Evolutionary conservation across 139 green algal species (phyloP).

Genomic region (Zygnema circumcarinatum): DNA sequence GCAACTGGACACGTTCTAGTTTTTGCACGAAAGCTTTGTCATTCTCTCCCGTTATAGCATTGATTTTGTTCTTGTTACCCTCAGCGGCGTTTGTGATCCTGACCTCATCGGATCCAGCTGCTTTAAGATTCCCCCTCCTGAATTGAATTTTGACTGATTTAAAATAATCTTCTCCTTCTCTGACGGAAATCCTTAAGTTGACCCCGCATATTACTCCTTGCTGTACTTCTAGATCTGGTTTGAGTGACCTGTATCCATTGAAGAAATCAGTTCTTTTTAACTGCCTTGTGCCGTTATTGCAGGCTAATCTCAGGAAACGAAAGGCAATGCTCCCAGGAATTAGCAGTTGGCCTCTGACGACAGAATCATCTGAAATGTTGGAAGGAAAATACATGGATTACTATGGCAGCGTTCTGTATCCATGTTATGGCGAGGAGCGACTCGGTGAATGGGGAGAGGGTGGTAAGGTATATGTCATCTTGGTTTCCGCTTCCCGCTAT

Average conservation of each 20-base stretch:
- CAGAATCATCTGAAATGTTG: too few species aligned
- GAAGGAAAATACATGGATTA: background rate
- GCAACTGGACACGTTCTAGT: too few species aligned
- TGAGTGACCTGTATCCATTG: background rate
- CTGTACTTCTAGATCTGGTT: background rate
- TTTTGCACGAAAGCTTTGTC: too few species aligned
- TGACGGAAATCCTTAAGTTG: background rate
- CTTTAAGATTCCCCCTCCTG: too few species aligned
- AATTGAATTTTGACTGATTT: background rate
- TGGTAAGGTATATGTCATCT: background rate
- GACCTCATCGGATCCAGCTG: too few species aligned
- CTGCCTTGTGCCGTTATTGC: too few species aligned
- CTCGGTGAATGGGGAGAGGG: constrained; percentile 33
- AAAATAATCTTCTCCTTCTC: background rate
- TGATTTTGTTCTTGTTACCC: background rate
- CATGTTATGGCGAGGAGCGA: constrained; percentile 38
- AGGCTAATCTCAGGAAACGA: background rate
- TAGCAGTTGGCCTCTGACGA: too few species aligned
- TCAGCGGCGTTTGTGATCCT: too few species aligned
- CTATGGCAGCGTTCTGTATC: constrained; percentile 12
- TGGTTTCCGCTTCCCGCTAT: background rate
- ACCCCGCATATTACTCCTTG: background rate
- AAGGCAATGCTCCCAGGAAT: too few species aligned
- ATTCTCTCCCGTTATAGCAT: background rate
- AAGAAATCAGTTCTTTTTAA: background rate